Base-by-base conservation (phyloP, 345 rosid species). In the Odontarrhena argentea region DNA sequence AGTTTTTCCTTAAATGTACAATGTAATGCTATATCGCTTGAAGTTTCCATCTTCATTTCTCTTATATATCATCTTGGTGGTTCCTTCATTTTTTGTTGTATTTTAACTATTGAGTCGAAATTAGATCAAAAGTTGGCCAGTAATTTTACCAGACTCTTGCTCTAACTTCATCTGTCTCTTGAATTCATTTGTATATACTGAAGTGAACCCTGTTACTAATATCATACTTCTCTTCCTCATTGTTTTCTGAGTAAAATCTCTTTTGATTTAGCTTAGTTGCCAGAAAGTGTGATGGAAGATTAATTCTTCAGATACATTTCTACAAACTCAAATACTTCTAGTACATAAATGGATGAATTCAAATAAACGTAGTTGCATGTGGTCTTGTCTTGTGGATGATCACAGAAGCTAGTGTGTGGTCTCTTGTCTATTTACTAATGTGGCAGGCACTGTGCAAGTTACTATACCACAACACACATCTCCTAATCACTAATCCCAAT, bases 71-170 rank as follows among this genome's bases (percentile, higher is more conserved):
- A 41, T 12, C 41, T 32, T 50, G 26, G 11, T 49, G n/a, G 7
- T 58, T 61, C 44, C 52, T 45, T 62, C 47, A 45, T 25, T 13
- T 53, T 9, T 48, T 43, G 6, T 42, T 50, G 36, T 50, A 13
- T 5, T 30, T 53, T n/a, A 30, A 13, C 40, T 14, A 30, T 42
- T 50, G 46, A 32, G 22, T 18, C 44, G 9, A 24, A 34, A n/a
- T 43, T 55, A 55, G 61, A 66, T 54, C 6, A 34, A 32, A 46
- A 55, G 2, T 35, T 67, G 63, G 47, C 30, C 38, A 67, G 41
- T 37, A 43, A 53, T 4, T 6, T 18, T n/a, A 65, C 50, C 22
- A 6, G 7, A 7, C 30, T n/a, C 38, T 51, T 15, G 35, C 44
- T 13, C 66, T 15, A 3, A 12, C n/a, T n/a, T 8, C 2, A 9